Percentiles rank a stretch among this genome's conserved stretches.
These are phyloP conservation scores for Lentinus brumalis DNA, from an alignment of 768 basidiomycete species.

Conservation along the genomic window DNA sequence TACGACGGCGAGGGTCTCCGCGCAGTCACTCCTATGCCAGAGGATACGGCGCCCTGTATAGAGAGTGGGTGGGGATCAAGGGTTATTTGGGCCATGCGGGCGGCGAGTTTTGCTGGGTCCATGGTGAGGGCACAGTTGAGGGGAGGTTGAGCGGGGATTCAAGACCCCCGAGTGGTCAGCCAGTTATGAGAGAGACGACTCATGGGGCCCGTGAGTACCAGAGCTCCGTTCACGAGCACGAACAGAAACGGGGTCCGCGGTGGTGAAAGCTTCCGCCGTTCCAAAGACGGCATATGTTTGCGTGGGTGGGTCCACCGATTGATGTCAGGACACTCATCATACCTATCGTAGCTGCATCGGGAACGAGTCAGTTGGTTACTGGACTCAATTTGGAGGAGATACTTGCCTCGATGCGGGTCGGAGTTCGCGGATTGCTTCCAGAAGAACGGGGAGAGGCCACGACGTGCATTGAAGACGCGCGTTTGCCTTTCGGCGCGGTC, in stretches of 20 bases:
- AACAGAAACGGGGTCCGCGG: neutral
- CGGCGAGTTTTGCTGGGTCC: conserved; percentile 8
- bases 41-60: neutral
- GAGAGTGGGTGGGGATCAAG: neutral
- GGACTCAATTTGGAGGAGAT: neutral
- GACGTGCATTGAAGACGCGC: neutral
- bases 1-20: conserved; percentile 4
- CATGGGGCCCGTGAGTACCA: neutral
- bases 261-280: neutral
- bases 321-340: conserved; percentile 1
- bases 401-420: conserved; percentile 9
- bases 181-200: neutral
- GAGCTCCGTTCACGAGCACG: neutral
- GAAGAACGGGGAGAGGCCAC: neutral
- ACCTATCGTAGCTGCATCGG: conserved; percentile 1
- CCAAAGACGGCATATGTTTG: conserved; percentile 5
- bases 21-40: neutral
- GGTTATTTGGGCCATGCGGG: neutral
- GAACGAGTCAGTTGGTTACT: neutral
- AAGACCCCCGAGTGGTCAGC: neutral
- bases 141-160: neutral
- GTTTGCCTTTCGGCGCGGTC: neutral
- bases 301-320: conserved; percentile 11
- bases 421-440: neutral
- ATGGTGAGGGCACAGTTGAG: neutral